A percentile compares a stretch with the other conserved stretches of the same genome.
These are phyloP conservation scores for Debaryomyces tyrocola DNA, from an alignment of 805 yeast species.

Conservation along the genomic window DNA sequence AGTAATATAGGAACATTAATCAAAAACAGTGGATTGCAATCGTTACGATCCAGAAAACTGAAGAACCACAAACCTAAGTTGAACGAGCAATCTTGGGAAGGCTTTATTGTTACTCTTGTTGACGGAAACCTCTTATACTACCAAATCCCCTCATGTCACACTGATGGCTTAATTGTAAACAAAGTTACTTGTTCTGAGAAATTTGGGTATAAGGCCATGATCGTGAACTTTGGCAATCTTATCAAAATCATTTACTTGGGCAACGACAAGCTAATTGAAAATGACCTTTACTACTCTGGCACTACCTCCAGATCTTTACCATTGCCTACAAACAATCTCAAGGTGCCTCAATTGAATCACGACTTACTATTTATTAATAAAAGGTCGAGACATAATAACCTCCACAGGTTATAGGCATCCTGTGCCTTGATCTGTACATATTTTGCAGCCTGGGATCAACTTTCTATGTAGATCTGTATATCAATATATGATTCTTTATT, in stretches of 20 bases:
- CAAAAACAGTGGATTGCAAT: constrained; percentile 13
- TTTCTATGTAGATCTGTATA: no score
- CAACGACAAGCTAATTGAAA: constrained; percentile 67
- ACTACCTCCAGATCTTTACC: constrained; percentile 19
- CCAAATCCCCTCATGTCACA: constrained; percentile 53
- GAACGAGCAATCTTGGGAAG: constrained; percentile 58
- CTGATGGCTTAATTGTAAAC: constrained; percentile 45
- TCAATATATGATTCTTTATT: no score
- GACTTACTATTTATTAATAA: constrained; percentile 55
- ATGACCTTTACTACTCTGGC: constrained; percentile 49
- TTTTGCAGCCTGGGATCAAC: no score
- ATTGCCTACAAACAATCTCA: constrained; percentile 14
- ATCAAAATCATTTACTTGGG: constrained; percentile 76
- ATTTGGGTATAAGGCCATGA: constrained; percentile 77
- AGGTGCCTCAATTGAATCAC: constrained; percentile 31
- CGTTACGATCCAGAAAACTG: constrained; percentile 19
- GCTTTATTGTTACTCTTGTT: constrained; percentile 69
- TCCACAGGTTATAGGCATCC: no score
- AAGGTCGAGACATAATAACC: constrained; percentile 29
- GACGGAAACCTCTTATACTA: constrained; percentile 62
- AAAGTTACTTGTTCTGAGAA: constrained; percentile 61
- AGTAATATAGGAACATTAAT: not conserved
- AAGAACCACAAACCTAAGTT: not conserved
- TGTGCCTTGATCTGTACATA: no score
- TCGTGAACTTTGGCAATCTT: constrained; percentile 70